Evolutionary conservation across 805 yeast species (phyloP), one percentile per base, ranked within the genome.

Genomic region (Cyberlindnera subsufficiens): DNA sequence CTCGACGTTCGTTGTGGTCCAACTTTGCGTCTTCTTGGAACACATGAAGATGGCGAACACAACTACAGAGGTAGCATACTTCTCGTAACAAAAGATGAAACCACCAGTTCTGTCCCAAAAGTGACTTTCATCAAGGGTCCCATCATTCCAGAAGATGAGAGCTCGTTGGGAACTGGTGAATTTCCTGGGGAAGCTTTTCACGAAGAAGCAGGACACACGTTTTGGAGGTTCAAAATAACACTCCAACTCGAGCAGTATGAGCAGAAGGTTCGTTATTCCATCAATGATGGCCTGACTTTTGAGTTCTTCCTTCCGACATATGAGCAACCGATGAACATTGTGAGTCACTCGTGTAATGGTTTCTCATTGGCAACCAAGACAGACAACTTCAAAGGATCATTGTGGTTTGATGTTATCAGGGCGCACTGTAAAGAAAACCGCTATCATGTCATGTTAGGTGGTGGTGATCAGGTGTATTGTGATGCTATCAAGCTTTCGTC

Each of bases 401-500:
- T 93, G 49, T 91, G 98, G 98, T 71, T 68, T 32, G 97, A 93
- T 58, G 95, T 91, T 3, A 54, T 90, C 52, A 68, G 73, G 22
- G 77, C 78, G 46, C 96, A 91, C 57, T 61, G 67, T 15, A 53
- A 61, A 6, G 67, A 71, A 32, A 77, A 75, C 32, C 76, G 72
- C 34, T 87, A 87, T 64, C 96, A 91, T 61, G 97, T 88, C 5
- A 90, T 91, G 95, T 68, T 93, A 25, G 98, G 98, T 25, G 98
- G 98, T 40, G 99, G 99, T 29, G 99, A 91, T 64, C 99, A 91
- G 65, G 74, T 91, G 39, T 91, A 91, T 61, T 80, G 90, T 40
- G 99, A 91, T 64, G 72, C 87, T 1, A 79, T 91, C 52, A 85
- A 83, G 60, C 50, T 72, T 17, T 69, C 76, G 17, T 77, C 82